These are phyloP conservation scores for Heritiera littoralis DNA, from an alignment of 345 rosid species.

Conservation along the genomic window DNA sequence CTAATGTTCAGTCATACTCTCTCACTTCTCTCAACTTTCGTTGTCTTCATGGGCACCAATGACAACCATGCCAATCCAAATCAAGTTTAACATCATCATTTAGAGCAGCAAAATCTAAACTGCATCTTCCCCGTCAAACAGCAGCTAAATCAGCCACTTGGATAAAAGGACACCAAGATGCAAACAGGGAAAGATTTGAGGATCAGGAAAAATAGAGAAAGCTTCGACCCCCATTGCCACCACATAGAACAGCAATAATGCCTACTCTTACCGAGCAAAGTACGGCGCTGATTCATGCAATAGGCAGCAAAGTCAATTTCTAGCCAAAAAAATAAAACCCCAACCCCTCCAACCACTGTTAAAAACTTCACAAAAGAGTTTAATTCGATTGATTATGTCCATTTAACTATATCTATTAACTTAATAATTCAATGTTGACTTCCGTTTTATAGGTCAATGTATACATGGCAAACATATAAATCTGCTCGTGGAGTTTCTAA, in stretches of 20 bases:
- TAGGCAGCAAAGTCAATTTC: not conserved
- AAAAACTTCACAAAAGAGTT: not conserved
- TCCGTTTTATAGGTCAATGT: not conserved
- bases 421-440: not conserved
- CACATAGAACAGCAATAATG: not conserved
- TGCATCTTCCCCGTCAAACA: not conserved
- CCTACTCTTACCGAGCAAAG: not conserved
- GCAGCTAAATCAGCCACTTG: not conserved
- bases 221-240: not conserved
- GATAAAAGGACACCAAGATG: not conserved
- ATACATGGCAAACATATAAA: not conserved
- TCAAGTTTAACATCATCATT: slow-evolving; percentile 4
- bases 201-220: not conserved
- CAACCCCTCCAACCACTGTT: not conserved
- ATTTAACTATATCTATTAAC: not conserved
- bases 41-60: not conserved
- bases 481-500: not conserved
- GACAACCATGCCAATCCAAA: not conserved
- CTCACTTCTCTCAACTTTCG: not conserved
- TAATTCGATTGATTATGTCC: not conserved
- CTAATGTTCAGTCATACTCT: not conserved
- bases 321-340: not conserved
- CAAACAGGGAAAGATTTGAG: not conserved
- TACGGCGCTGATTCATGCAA: not conserved
- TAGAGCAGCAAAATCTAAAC: not conserved